phyloP scores from a whole-genome alignment of 2,329 filamentous ascomycete species.

The Tympanopsis confertula region DNA sequence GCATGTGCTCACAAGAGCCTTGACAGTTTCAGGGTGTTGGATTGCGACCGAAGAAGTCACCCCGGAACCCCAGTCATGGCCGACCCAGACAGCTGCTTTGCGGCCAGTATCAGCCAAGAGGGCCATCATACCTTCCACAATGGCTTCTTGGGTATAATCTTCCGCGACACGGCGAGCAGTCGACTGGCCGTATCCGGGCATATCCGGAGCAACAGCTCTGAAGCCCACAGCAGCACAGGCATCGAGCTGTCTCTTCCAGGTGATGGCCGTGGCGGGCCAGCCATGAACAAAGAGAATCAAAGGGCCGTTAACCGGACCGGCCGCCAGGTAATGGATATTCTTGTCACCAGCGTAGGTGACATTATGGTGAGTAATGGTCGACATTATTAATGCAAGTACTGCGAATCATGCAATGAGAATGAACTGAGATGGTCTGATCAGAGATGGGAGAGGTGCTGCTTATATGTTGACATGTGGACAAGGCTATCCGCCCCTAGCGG shows the following conservation, averaged over 20 bases:
- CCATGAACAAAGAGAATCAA: conserved; percentile 21
- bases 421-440: too few relatives aligned
- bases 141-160: conserved; percentile 16
- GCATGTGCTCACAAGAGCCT: conserved; percentile 13
- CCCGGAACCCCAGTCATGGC: conserved; percentile 28
- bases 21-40: conserved; percentile 13
- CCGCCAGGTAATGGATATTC: conserved; percentile 15
- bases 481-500: too few relatives aligned
- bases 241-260: conserved; percentile 16
- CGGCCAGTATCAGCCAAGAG: conserved; percentile 17
- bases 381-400: too few relatives aligned
- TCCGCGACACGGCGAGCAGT: conserved; percentile 14
- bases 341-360: conserved; percentile 11
- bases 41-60: conserved; percentile 13
- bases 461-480: too few relatives aligned
- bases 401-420: too few relatives aligned
- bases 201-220: conserved; percentile 18
- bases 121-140: conserved; percentile 19
- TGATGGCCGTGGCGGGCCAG: conserved; percentile 19
- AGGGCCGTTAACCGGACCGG: conserved; percentile 13
- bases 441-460: too few relatives aligned
- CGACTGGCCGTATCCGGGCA: conserved; percentile 22
- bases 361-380: conserved; percentile 6
- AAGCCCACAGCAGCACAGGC: conserved; percentile 16
- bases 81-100: conserved; percentile 30